phyloP scores from a whole-genome alignment of 176 grass and related monocot genomes.

The Eragrostis curvula region DNA sequence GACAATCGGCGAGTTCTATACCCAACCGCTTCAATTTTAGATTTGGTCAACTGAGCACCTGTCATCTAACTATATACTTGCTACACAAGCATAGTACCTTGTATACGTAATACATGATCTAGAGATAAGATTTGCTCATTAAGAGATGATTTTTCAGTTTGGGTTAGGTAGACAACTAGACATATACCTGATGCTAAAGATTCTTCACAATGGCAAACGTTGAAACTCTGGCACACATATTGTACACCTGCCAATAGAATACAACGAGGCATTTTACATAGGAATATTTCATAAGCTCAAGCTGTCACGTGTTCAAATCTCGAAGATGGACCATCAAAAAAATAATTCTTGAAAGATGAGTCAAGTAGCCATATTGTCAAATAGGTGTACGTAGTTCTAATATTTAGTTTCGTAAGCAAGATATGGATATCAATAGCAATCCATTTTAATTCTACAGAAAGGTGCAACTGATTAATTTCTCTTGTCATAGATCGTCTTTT shows the following conservation, averaged over 20 bases:
- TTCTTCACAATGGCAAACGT: too few species aligned
- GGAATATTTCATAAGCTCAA: neutral
- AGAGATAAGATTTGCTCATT: too few species aligned
- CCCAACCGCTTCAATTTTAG: neutral
- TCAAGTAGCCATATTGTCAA: neutral
- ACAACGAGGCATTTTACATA: neutral
- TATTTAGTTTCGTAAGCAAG: neutral
- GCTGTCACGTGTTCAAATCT: neutral
- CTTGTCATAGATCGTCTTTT: neutral
- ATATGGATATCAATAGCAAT: neutral
- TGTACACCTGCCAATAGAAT: too few species aligned
- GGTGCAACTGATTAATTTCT: neutral
- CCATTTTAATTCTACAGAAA: neutral
- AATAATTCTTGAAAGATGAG: neutral
- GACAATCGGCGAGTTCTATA: neutral
- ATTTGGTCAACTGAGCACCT: neutral
- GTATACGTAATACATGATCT: too few species aligned
- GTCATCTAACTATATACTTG: neutral
- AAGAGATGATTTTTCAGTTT: too few species aligned
- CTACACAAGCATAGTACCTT: too few species aligned
- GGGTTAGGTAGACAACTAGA: too few species aligned
- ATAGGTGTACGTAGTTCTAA: neutral
- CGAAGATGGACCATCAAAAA: too few species aligned
- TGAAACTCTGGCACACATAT: too few species aligned
- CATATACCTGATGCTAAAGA: too few species aligned